Evolutionary conservation across 345 rosid species (phyloP).

Genomic region (Erucastrum elatum): DNA sequence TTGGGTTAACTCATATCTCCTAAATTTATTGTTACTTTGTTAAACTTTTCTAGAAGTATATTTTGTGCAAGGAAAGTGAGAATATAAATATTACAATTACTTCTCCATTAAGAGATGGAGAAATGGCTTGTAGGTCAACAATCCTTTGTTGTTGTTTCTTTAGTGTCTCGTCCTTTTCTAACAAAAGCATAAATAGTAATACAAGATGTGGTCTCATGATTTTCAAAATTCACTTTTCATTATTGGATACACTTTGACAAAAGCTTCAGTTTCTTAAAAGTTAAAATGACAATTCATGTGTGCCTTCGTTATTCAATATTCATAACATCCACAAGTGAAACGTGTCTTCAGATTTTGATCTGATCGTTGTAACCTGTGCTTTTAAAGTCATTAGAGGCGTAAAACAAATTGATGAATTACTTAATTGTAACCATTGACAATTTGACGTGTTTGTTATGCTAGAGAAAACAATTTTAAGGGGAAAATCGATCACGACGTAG

Average conservation of each 20-base stretch:
- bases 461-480: not conserved
- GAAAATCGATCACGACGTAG: not conserved
- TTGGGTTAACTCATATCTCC: not conserved
- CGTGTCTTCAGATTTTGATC: constrained; percentile 9
- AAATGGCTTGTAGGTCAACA: constrained; percentile 34
- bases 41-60: not conserved
- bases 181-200: constrained; percentile 12
- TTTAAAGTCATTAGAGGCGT: not conserved
- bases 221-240: not conserved
- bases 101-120: constrained; percentile 40
- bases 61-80: constrained; percentile 2
- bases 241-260: constrained; percentile 36
- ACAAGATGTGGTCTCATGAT: constrained; percentile 26
- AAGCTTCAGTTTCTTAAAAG: constrained; percentile 26
- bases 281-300: constrained; percentile 14
- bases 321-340: constrained; percentile 30
- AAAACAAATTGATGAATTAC: not conserved
- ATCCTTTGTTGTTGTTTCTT: constrained; percentile 20
- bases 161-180: constrained; percentile 31
- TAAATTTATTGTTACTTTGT: too few relatives aligned
- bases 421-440: not conserved
- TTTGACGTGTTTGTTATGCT: not conserved
- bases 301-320: not conserved
- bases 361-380: not conserved
- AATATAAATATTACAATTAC: constrained; percentile 16